Percentiles rank a stretch among this genome's conserved stretches.
phyloP scores from a whole-genome alignment of 2,329 filamentous ascomycete species.

The Diaporthe capsici region DNA sequence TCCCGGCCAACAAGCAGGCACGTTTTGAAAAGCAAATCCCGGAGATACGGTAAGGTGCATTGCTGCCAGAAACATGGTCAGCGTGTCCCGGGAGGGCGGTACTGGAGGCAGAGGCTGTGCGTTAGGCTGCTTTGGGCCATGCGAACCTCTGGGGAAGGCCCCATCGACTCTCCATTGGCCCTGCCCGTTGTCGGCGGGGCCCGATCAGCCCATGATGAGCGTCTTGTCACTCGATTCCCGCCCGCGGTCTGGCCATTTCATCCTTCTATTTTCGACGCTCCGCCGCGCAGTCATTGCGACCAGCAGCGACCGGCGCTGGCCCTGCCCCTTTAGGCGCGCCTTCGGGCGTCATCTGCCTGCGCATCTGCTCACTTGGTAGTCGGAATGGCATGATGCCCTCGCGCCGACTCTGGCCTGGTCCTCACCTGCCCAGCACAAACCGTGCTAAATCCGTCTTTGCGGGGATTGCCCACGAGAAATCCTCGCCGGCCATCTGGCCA shows the following conservation, averaged over 20 bases:
- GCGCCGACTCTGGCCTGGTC: not conserved
- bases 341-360: not conserved
- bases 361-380: constrained; percentile 36
- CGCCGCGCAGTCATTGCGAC: constrained; percentile 27
- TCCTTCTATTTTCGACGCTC: constrained; percentile 24
- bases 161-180: constrained; percentile 21
- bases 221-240: constrained; percentile 37
- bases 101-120: not conserved
- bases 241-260: constrained; percentile 38
- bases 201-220: constrained; percentile 42
- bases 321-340: not conserved
- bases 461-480: constrained; percentile 38
- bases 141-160: constrained; percentile 21
- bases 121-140: constrained; percentile 20
- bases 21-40: not conserved
- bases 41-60: not conserved
- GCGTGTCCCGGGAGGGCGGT: constrained; percentile 11
- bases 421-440: not conserved
- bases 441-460: constrained; percentile 9
- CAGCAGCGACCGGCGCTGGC: constrained; percentile 4
- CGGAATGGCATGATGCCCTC: constrained; percentile 39
- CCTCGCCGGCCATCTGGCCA: constrained; percentile 38
- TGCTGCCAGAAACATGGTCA: not conserved
- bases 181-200: constrained; percentile 30
- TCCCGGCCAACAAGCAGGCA: constrained; percentile 9